Conservation (phyloP, 345 rosid species). For the Excoecaria agallocha region DNA sequence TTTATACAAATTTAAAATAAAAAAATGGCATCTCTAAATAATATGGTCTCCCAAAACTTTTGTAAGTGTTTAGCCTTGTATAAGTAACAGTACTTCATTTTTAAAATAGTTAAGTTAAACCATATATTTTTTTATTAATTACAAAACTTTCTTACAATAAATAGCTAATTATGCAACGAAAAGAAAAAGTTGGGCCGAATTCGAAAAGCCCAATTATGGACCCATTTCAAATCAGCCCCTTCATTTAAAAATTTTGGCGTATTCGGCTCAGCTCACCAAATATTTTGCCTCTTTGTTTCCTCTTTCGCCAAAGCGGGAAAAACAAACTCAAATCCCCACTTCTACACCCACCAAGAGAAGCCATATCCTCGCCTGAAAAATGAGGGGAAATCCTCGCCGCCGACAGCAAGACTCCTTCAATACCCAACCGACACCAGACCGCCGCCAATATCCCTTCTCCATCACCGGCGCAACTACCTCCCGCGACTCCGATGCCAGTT, state of each 20-base stretch:
- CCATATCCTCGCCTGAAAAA: conserved; percentile 10
- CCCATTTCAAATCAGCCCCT: not conserved
- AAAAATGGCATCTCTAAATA: too few relatives aligned
- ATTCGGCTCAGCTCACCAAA: not conserved
- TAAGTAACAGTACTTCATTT: too few relatives aligned
- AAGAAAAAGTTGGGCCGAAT: too few relatives aligned
- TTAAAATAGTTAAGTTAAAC: too few relatives aligned
- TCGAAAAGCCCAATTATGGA: too few relatives aligned
- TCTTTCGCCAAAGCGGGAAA: conserved; percentile 10
- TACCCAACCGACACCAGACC: conserved; percentile 28
- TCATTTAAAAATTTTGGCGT: not conserved
- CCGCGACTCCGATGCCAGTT: conserved; percentile 91
- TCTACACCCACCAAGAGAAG: not conserved
- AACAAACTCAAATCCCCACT: not conserved
- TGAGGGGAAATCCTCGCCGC: conserved; percentile 32
- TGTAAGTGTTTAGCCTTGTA: too few relatives aligned
- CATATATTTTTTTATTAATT: too few relatives aligned
- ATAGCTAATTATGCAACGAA: too few relatives aligned
- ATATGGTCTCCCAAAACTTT: too few relatives aligned
- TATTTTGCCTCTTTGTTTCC: not conserved
- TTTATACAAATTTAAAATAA: too few relatives aligned
- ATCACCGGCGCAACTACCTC: conserved; percentile 18
- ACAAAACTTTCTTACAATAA: too few relatives aligned
- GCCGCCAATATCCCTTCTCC: conserved; percentile 15
- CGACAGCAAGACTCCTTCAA: conserved; percentile 33